Evolutionary conservation across 306 rosid genomes (phyloP).

Genomic region (Gastrolobium bilobum): DNA sequence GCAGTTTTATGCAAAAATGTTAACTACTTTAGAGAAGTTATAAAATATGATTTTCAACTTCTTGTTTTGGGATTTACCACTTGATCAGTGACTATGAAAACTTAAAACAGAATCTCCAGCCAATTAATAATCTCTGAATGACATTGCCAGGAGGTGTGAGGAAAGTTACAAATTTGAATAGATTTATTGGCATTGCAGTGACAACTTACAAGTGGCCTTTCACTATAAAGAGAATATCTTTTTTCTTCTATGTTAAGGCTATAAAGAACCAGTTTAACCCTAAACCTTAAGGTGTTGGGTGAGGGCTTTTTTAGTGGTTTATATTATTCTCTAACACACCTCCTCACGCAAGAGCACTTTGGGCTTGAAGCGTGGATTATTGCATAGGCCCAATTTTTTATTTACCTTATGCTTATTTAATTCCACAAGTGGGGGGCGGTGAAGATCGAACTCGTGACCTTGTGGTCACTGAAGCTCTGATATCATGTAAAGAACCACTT

Average conservation of each 20-base stretch:
- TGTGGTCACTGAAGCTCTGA: no score
- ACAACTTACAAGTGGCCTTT: conserved; percentile 31
- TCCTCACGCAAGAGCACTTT: no score
- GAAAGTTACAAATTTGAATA: conserved; percentile 3
- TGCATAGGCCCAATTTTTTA: no score
- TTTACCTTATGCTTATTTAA: no score
- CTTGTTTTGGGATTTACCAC: conserved; percentile 24
- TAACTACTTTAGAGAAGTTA: conserved; percentile 23
- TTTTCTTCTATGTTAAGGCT: neutral
- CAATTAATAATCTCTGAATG: conserved; percentile 9
- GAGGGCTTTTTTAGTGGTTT: no score
- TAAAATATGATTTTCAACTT: conserved; percentile 9
- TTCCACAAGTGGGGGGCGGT: no score
- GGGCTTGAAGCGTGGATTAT: no score
- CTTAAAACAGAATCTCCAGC: neutral
- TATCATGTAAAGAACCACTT: no score
- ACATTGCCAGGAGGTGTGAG: neutral
- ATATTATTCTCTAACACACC: no score
- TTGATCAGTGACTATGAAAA: conserved; percentile 13
- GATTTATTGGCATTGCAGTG: conserved; percentile 33
- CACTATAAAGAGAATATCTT: neutral
- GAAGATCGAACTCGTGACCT: no score
- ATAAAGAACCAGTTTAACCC: no score
- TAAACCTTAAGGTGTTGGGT: no score
- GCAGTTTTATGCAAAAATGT: conserved; percentile 1